These are phyloP conservation scores for Aspergillus pseudoglaucus DNA, from an alignment of 2,329 filamentous ascomycete species.

Conservation along the genomic window DNA sequence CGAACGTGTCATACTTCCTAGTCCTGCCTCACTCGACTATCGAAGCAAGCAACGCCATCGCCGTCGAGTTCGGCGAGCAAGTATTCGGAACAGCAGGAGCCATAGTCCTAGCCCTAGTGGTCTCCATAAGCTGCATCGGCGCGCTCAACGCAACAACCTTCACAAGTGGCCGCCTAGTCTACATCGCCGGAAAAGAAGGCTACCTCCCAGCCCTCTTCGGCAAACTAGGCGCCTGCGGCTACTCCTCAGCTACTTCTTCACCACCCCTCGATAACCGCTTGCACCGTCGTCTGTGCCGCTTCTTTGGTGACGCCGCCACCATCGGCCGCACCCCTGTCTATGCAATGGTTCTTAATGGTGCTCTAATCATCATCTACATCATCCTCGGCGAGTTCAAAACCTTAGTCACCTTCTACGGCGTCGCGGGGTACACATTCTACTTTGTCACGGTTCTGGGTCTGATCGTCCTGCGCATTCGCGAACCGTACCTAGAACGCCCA, in stretches of 20 bases:
- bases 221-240: slow-evolving; percentile 62
- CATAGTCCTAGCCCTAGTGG: slow-evolving; percentile 77
- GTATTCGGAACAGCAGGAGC: slow-evolving; percentile 82
- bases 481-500: slow-evolving; percentile 80
- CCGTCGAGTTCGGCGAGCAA: slow-evolving; percentile 82
- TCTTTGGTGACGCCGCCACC: slow-evolving; percentile 68
- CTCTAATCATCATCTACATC: slow-evolving; percentile 70
- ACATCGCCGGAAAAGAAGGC: slow-evolving; percentile 89
- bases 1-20: slow-evolving; percentile 90
- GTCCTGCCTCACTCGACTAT: slow-evolving; percentile 76
- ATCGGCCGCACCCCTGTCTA: slow-evolving; percentile 93
- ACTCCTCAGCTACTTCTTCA: slow-evolving; percentile 4
- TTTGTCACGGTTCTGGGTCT: slow-evolving; percentile 91
- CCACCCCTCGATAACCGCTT: slow-evolving; percentile 24
- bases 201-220: slow-evolving; percentile 82
- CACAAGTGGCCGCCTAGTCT: slow-evolving; percentile 84
- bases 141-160: slow-evolving; percentile 92
- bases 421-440: slow-evolving; percentile 95
- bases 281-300: slow-evolving; percentile 46
- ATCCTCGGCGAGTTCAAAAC: slow-evolving; percentile 84
- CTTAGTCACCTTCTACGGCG: slow-evolving; percentile 92
- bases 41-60: slow-evolving; percentile 88
- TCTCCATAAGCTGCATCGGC: slow-evolving; percentile 87
- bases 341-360: slow-evolving; percentile 75
- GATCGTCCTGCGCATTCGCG: slow-evolving; percentile 79